These are phyloP conservation scores for Trichoderma orchidacearum DNA, from an alignment of 495 filamentous ascomycete genomes.

Conservation along the genomic window DNA sequence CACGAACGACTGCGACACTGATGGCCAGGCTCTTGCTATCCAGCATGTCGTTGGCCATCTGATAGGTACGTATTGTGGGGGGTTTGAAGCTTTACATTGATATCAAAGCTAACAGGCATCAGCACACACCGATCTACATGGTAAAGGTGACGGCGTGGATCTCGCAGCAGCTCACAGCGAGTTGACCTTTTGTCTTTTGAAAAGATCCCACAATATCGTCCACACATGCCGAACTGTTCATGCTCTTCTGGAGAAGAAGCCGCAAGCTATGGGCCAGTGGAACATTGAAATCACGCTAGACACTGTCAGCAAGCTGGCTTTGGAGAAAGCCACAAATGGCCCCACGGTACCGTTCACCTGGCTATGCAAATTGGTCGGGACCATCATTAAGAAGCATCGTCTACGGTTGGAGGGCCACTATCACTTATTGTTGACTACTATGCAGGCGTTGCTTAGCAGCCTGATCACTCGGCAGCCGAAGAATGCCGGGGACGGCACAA, in stretches of 20 bases:
- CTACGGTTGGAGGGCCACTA: conserved; percentile 39
- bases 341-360: conserved; percentile 33
- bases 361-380: conserved; percentile 47
- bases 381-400: conserved; percentile 37
- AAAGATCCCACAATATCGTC: conserved; percentile 30
- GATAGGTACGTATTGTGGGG: conserved; percentile 4
- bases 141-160: conserved; percentile 8
- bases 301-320: conserved; percentile 39
- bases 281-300: conserved; percentile 54
- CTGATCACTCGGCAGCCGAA: conserved; percentile 42
- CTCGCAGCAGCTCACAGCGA: conserved; percentile 17
- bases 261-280: conserved; percentile 46
- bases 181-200: conserved; percentile 8
- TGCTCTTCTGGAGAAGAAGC: conserved; percentile 42
- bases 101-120: neutral
- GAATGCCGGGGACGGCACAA: neutral
- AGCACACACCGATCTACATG: conserved; percentile 13
- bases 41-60: conserved; percentile 1
- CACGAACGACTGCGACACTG: neutral
- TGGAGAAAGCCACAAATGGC: conserved; percentile 13
- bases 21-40: conserved; percentile 3
- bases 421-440: conserved; percentile 49
- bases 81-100: conserved; percentile 8
- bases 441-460: conserved; percentile 49
- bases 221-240: conserved; percentile 40